Percentiles rank a stretch among this genome's conserved stretches.
These are phyloP conservation scores for Stenocarpella maydis DNA, from an alignment of 2,329 filamentous ascomycete genomes.

Conservation along the genomic window DNA sequence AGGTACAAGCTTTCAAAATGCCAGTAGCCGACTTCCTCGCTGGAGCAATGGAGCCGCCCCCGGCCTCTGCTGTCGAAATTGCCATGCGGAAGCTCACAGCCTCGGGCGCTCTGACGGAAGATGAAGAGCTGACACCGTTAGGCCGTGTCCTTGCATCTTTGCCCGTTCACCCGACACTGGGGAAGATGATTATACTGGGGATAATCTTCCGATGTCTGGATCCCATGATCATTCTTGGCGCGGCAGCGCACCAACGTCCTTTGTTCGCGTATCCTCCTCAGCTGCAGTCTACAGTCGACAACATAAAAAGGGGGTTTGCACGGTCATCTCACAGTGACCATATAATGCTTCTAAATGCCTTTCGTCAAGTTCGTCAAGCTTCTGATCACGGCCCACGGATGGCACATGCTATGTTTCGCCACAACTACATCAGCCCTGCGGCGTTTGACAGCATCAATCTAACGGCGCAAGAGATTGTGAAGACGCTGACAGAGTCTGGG, in stretches of 20 bases:
- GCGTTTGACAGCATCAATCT: conserved; percentile 47
- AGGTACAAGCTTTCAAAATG: conserved; percentile 47
- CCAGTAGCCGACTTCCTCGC: conserved; percentile 51
- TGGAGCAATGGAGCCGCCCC: conserved; percentile 55
- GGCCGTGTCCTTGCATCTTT: conserved; percentile 45
- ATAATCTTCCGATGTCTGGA: conserved; percentile 60
- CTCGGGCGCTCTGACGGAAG: conserved; percentile 51
- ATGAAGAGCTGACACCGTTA: conserved; percentile 54
- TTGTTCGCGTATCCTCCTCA: conserved; percentile 17
- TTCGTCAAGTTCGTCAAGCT: background rate
- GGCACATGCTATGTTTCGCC: too few species aligned
- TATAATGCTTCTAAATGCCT: background rate
- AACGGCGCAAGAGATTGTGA: conserved; percentile 47
- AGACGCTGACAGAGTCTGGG: conserved; percentile 46
- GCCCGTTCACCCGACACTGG: conserved; percentile 53
- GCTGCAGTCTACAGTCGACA: background rate
- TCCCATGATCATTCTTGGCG: conserved; percentile 55
- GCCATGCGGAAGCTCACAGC: conserved; percentile 50
- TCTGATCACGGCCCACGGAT: background rate
- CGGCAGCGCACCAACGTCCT: conserved; percentile 21
- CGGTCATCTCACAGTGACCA: background rate
- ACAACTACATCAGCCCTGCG: conserved; percentile 38
- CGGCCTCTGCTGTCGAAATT: conserved; percentile 44
- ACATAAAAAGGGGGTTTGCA: background rate
- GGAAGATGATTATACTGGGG: conserved; percentile 59